Evolutionary conservation across 2,329 filamentous ascomycete genomes (phyloP).

Genomic region (Apiospora sp.): DNA sequence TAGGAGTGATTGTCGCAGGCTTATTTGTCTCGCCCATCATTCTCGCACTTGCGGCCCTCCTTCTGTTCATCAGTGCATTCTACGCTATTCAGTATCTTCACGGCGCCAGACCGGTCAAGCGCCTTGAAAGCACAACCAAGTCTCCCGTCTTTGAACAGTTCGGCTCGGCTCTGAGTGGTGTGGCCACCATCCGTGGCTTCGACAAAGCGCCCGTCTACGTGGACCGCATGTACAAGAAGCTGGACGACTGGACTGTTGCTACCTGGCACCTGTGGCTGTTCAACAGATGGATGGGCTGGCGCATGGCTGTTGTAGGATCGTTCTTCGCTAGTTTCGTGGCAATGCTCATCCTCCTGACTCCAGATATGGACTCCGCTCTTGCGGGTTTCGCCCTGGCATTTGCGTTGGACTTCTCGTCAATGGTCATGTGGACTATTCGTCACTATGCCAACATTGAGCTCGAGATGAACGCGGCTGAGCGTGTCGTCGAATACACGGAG

Average conservation of each 20-base stretch:
- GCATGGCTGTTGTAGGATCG: constrained; percentile 74
- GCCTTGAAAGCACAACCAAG: constrained; percentile 79
- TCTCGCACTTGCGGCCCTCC: constrained; percentile 65
- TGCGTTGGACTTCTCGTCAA: constrained; percentile 71
- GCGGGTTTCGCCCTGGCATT: constrained; percentile 81
- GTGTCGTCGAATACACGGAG: constrained; percentile 77
- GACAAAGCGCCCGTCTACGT: constrained; percentile 73
- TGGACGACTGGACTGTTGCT: constrained; percentile 73
- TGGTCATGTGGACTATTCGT: constrained; percentile 68
- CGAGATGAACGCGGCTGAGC: constrained; percentile 81
- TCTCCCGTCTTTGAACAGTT: constrained; percentile 85
- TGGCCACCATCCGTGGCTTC: constrained; percentile 79
- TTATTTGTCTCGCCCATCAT: constrained; percentile 73
- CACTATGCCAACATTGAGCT: constrained; percentile 76
- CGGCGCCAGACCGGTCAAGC: constrained; percentile 78
- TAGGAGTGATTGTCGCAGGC: constrained; percentile 72
- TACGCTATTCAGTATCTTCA: constrained; percentile 70
- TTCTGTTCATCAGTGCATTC: constrained; percentile 65
- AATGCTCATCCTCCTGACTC: constrained; percentile 67
- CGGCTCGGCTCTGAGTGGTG: constrained; percentile 73
- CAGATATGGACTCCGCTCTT: constrained; percentile 70
- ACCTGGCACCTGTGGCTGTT: constrained; percentile 75
- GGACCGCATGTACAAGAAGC: constrained; percentile 71
- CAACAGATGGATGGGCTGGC: constrained; percentile 79
- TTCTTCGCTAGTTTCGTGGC: constrained; percentile 73